These are phyloP conservation scores for Striga asiatica DNA, from an alignment of 257 asterid species.

Conservation along the genomic window DNA sequence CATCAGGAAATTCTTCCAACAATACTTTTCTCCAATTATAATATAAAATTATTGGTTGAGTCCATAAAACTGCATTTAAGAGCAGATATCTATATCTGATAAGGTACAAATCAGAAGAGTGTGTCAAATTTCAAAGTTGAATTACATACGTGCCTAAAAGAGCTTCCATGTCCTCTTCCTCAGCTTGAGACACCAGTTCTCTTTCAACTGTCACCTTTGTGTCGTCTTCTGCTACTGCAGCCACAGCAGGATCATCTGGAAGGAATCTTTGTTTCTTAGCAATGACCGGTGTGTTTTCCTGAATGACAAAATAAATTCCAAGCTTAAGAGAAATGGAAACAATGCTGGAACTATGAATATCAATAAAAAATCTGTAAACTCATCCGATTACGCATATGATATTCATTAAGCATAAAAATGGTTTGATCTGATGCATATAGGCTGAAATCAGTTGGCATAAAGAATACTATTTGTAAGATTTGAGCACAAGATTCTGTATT, in stretches of 20 bases:
- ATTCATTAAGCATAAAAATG: not conserved
- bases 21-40: not conserved
- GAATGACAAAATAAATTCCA: slow-evolving; percentile 13
- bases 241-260: slow-evolving; percentile 48
- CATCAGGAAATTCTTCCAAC: not conserved
- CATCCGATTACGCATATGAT: not conserved
- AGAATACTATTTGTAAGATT: not conserved
- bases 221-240: slow-evolving; percentile 46
- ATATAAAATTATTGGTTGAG: not conserved
- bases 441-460: not conserved
- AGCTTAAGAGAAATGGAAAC: not conserved
- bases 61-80: slow-evolving; percentile 2
- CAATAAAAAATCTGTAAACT: not conserved
- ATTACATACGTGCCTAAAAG: slow-evolving; percentile 92
- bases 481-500: not conserved
- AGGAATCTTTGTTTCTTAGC: slow-evolving; percentile 43
- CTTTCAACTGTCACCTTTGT: slow-evolving; percentile 89
- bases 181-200: slow-evolving; percentile 93
- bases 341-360: not conserved
- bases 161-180: slow-evolving; percentile 99
- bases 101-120: slow-evolving; percentile 4
- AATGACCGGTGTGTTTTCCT: slow-evolving; percentile 67
- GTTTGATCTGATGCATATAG: not conserved
- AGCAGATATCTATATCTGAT: not conserved
- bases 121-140: slow-evolving; percentile 11